Percentiles rank a stretch among this genome's conserved stretches.
Evolutionary conservation across 768 basidiomycete species (phyloP).

Genomic region (Tylopilus intermedius): DNA sequence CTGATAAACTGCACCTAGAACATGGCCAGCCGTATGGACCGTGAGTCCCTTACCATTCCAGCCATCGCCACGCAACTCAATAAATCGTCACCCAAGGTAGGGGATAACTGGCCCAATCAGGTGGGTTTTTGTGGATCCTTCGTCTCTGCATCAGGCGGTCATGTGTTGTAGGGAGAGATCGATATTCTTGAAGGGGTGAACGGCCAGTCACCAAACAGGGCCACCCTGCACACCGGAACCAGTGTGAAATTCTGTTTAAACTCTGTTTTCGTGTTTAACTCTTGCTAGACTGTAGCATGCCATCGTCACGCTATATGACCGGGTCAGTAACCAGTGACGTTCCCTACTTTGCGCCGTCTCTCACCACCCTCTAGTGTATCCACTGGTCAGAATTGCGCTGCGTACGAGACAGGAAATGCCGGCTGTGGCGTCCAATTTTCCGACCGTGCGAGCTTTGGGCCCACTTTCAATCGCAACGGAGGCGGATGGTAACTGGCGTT

Average conservation of each 20-base stretch:
- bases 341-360: neutral
- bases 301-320: conserved; percentile 15
- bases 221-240: conserved; percentile 27
- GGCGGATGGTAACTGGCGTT: conserved; percentile 34
- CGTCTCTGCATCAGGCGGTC: neutral
- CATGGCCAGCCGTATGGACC: conserved; percentile 26
- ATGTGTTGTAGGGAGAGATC: conserved; percentile 33
- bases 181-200: conserved; percentile 51
- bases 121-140: neutral
- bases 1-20: conserved; percentile 7
- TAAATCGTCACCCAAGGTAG: conserved; percentile 6
- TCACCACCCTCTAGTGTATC: conserved; percentile 10
- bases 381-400: conserved; percentile 17
- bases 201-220: conserved; percentile 30
- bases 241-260: conserved; percentile 10
- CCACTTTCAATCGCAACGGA: conserved; percentile 27
- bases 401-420: conserved; percentile 17
- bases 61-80: no score
- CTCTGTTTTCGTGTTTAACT: neutral
- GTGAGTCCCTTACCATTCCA: conserved; percentile 2
- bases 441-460: conserved; percentile 16
- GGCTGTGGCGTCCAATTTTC: conserved; percentile 22
- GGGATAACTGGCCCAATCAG: conserved; percentile 18
- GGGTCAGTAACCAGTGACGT: conserved; percentile 10
- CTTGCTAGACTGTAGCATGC: conserved; percentile 20